These are phyloP conservation scores for Luffa acutangula DNA, from an alignment of 306 rosid genomes.

Conservation along the genomic window DNA sequence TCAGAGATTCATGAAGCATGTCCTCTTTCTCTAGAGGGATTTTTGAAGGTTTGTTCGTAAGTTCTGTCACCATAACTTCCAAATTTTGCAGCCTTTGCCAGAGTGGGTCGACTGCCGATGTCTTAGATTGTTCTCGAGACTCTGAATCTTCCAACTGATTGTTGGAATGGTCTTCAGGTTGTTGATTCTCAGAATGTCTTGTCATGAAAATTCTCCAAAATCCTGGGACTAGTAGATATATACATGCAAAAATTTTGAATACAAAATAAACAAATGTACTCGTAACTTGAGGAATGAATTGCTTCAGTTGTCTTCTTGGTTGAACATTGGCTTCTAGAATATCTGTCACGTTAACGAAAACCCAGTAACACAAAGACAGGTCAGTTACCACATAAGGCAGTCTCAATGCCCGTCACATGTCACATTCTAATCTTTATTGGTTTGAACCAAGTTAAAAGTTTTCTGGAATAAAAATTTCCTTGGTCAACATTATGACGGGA, in stretches of 20 bases:
- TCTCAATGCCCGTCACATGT: not conserved
- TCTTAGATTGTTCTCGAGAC: constrained; percentile 34
- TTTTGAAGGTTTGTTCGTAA: constrained; percentile 60
- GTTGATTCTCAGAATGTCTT: constrained; percentile 20
- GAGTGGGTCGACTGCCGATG: constrained; percentile 40
- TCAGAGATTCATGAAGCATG: constrained; percentile 80
- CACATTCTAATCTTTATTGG: not conserved
- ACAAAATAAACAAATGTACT: constrained; percentile 29
- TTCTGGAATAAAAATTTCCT: not conserved
- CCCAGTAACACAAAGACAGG: constrained; percentile 12
- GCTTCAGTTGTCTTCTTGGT: constrained; percentile 31
- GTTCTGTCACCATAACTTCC: constrained; percentile 66
- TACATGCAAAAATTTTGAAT: constrained; percentile 42
- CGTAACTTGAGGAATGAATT: constrained; percentile 30
- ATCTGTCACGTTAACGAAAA: constrained; percentile 28
- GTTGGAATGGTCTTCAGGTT: constrained; percentile 14
- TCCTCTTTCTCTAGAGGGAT: constrained; percentile 88
- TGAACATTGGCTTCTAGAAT: constrained; percentile 22
- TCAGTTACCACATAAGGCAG: constrained; percentile 17
- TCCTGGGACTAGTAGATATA: constrained; percentile 37
- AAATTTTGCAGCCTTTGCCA: constrained; percentile 73
- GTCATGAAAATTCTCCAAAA: constrained; percentile 29
- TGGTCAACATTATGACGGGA: not conserved
- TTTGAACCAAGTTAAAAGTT: not conserved
- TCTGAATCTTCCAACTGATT: constrained; percentile 26